Evolutionary conservation across 163 green algal genomes (phyloP), one percentile per base, ranked within the genome.

Genomic region (Trebouxia gelatinosa): DNA sequence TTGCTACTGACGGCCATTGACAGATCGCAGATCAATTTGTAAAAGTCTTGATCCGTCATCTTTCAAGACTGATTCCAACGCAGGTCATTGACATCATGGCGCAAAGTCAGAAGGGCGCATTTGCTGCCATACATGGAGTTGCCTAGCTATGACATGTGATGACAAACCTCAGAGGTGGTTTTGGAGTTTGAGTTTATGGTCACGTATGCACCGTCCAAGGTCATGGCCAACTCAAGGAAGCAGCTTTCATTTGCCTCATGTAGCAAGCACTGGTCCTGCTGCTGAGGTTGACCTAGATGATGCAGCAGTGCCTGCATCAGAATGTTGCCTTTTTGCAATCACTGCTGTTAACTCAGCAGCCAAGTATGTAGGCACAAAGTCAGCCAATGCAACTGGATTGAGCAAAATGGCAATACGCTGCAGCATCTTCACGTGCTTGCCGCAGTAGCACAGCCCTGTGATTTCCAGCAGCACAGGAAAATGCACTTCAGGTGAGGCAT

Each of bases 161-260:
- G 1, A 48, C 54, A 21, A 61, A 92, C 90, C 85, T 95, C 88
- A 38, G 87, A 93, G 75, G 57, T 79, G 19, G 84, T 82, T 75
- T 95, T 95, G 72, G 81, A 82, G 82, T 91, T 91, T 46, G 57
- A 81, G 82, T 87, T 92, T 74, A 95, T 75, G 26, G 85, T 79
- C n/a, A 93, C 58, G 17, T 80, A 89, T 23, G 40, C 57, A 82
- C 90, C 88, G 81, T 95, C 91, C 80, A 92, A 92, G 59, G 89
- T 93, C 64, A 81, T 79, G 13, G 84, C 81, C 19, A 94, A 77
- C 16, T 81, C 78, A 46, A 95, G 48, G 72, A 91, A 94, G 80
- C 88, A 85, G 29, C 68, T 64, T 21, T 90, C 84, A 5, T 43
- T 26, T 70, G 94, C 90, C 57, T 83, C 75, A 54, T 89, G 85